A percentile compares a stretch with the other conserved stretches of the same genome.
Conservation (phyloP, 371 early-diverging fungal genomes). For the Syncephalastrum contaminatum region DNA sequence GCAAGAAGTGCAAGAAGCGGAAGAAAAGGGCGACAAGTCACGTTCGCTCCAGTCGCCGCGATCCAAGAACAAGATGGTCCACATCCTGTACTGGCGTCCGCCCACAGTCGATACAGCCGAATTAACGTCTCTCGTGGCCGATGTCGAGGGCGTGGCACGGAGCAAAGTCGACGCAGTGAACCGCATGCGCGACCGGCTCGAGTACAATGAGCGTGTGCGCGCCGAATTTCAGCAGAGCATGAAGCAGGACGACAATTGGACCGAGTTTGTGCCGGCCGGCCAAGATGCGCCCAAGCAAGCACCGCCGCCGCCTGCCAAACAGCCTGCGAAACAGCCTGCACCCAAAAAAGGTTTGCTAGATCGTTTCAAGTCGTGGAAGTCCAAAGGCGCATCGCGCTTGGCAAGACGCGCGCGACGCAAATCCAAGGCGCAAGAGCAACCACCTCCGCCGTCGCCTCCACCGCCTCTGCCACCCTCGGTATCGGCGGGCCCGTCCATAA, state of each 20-base stretch:
- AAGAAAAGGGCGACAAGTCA: background rate
- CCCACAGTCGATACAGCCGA: constrained; percentile 38
- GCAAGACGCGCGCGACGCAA: constrained; percentile 8
- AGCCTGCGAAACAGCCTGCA: constrained; percentile 5
- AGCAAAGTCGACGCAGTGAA: constrained; percentile 48
- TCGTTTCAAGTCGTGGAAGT: constrained; percentile 28
- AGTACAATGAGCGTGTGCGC: constrained; percentile 40
- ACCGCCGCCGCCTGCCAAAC: constrained; percentile 2
- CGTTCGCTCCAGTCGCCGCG: constrained; percentile 21
- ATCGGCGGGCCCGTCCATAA: constrained; percentile 16
- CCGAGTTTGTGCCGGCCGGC: constrained; percentile 32
- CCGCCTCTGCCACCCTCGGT: background rate
- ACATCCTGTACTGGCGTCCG: constrained; percentile 58
- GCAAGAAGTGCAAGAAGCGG: background rate
- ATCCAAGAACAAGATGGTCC: constrained; percentile 44
- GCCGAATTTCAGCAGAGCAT: constrained; percentile 38
- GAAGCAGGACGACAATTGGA: constrained; percentile 36
- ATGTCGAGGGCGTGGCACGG: constrained; percentile 31
- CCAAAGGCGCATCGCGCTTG: constrained; percentile 8
- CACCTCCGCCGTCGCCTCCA: background rate
- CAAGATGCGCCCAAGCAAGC: constrained; percentile 1
- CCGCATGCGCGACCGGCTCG: constrained; percentile 47
- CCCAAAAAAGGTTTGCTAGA: constrained; percentile 24
- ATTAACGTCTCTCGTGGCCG: constrained; percentile 23
- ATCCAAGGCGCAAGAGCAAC: background rate